These are phyloP conservation scores for Botrytis fragariae DNA, from an alignment of 2,329 filamentous ascomycete genomes.

Conservation along the genomic window DNA sequence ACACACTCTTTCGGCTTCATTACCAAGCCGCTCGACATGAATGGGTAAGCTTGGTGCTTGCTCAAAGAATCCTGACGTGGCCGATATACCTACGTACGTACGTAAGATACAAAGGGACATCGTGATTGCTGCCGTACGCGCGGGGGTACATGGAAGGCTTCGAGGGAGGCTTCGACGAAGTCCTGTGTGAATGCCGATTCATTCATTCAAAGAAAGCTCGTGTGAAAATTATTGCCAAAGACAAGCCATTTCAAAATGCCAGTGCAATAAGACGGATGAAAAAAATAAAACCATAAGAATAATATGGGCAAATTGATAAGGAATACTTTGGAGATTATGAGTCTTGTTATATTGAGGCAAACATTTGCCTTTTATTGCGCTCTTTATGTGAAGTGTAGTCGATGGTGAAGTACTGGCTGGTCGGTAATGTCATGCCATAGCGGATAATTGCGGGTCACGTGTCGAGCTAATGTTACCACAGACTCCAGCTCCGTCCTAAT, in stretches of 20 bases:
- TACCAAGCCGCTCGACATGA: neutral
- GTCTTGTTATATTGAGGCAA: neutral
- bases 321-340: neutral
- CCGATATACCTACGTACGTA: neutral
- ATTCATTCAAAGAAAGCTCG: neutral
- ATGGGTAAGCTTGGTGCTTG: neutral
- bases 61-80: neutral
- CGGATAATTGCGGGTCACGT: neutral
- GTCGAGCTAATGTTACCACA: neutral
- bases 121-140: neutral
- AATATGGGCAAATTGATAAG: neutral
- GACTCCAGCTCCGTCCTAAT: constrained; percentile 2
- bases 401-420: neutral
- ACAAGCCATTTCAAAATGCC: neutral
- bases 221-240: neutral
- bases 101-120: neutral
- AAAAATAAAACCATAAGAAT: too few species aligned
- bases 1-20: neutral
- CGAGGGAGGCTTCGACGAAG: neutral
- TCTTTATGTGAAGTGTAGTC: neutral
- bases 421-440: neutral
- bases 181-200: neutral
- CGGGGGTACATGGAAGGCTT: neutral
- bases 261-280: neutral
- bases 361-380: neutral